A percentile compares a stretch with the other conserved stretches of the same genome.
Evolutionary conservation across 129 eudicot species (phyloP).

Genomic region (Tanacetum coccineum): DNA sequence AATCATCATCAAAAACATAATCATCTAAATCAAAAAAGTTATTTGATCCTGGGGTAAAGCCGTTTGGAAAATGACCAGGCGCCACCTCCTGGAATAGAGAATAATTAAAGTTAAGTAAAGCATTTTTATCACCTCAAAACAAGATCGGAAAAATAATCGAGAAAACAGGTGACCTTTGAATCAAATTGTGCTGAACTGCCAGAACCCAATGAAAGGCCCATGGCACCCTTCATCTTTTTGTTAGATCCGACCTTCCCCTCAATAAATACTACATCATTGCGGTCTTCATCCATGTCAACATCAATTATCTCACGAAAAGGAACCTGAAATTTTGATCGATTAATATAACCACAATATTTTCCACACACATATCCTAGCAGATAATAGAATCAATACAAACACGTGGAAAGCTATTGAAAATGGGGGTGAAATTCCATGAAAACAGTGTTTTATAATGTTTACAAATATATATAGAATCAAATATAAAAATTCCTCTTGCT

Average conservation of each 20-base stretch:
- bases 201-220: constrained; percentile 11
- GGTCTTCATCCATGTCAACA: constrained; percentile 71
- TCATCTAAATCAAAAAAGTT: constrained; percentile 38
- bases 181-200: constrained; percentile 23
- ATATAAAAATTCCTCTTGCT: not conserved
- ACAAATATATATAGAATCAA: not conserved
- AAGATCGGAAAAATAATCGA: not conserved
- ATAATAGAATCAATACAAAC: not conserved
- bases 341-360: too few species aligned
- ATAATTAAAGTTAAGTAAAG: not conserved
- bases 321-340: constrained; percentile 26
- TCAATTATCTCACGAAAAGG: constrained; percentile 55
- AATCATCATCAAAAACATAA: constrained; percentile 41
- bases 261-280: constrained; percentile 32
- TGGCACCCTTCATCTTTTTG: constrained; percentile 11
- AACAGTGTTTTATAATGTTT: not conserved
- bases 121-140: constrained; percentile 10
- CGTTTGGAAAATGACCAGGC: not conserved
- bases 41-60: constrained; percentile 22
- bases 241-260: constrained; percentile 31
- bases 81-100: constrained; percentile 13
- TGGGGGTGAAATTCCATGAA: too few species aligned
- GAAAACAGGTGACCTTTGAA: constrained; percentile 17
- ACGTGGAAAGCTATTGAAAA: not conserved
- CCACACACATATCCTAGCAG: not conserved